Base-by-base conservation (phyloP, 768 basidiomycete species). In the Plicaturopsis crispa region DNA sequence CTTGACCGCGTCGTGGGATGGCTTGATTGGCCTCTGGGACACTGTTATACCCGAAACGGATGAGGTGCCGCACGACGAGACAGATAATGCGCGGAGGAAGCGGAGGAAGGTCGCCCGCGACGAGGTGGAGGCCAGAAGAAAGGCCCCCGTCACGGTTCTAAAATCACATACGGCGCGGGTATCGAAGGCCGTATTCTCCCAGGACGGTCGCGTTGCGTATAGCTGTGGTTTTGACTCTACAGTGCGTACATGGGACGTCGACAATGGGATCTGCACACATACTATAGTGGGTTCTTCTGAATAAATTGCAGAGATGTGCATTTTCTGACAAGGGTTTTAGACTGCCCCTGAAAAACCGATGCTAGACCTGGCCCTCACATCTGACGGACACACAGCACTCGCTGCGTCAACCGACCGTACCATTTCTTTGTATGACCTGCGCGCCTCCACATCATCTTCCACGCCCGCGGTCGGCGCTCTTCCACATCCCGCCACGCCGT, bases 181-280 rank as follows among this genome's bases (percentile, higher is more conserved):
- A 1, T 90, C 89, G 4, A 78, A 73, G 24, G 81, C 75, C 3
- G 51, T 75, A 1, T 93, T 86, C 61, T 57, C 60, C 8, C 52
- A 54, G 3, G 47, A 48, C 26, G 53, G 45, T 28, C 37, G 52
- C 36, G 44, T 59, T 40, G 91, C 80, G 20, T 77, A 79, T 45
- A 89, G 85, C 48, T 83, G 81, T 51, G 86, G 88, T 0, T 88
- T 89, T 53, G 93, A 96, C 59, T 94, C 92, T 20, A 89, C 89
- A 0, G 78, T 97, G 4, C 70, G 90, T 17, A 64, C 70, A 2
- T 99, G 94, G 94, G 90, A 96, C 51, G 66, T 83, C 3, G 84
- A 88, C 48, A 71, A 66, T 26, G 89, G 84, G 2, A 60, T 88
- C 4, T 90, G 84, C 42, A 65, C 69, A 0, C 55, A 72, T 31